Base-by-base conservation (phyloP, 1,139 yeast genomes). In the Hyphopichia fennica region DNA sequence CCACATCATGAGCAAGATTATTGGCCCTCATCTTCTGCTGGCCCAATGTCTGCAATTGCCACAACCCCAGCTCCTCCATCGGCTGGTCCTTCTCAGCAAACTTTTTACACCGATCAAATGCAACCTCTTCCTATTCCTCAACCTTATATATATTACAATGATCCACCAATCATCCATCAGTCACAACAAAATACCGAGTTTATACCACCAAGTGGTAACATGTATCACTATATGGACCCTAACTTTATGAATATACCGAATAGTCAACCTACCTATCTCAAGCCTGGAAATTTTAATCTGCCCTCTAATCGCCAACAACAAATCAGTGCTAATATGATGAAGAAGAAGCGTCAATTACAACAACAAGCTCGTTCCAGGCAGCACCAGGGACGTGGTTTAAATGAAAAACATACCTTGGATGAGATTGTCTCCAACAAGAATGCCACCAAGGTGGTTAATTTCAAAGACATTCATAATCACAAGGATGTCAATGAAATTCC, bases 321-420 rank as follows among this genome's bases (percentile, higher is more conserved):
- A 25, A 51, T 51, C 9, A 59, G 62, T 28, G 53, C 60, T 9
- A 51, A 57, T 32, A 54, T 62, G 62, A 53, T 60, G 60, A 52
- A 56, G 43, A 61, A 60, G 45, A 56, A 60, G 40, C 49, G 59
- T 28, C 63, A 58, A 39, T 41, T 55, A 46, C 44, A 46, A 35
- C 58, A 50, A 31, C 44, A 40, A 28, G 41, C 37, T n/a, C 35
- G 44, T 16, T 38, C 34, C 44, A 23, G 39, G 45, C 36, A 39
- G 45, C 34, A 37, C 6, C 14, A 22, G 13, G 13, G 9, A 9
- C 28, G 28, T 25, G 28, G 28, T 25, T 9, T 10, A 3, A 4
- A 16, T n/a, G 34, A 13, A 13, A 17, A 13, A 16, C 15, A 4
- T 31, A 14, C 5, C 19, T 40, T 46, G 15, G 37, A 41, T 33